phyloP scores from a whole-genome alignment of 805 yeast species.

The Pichia deserticola region DNA sequence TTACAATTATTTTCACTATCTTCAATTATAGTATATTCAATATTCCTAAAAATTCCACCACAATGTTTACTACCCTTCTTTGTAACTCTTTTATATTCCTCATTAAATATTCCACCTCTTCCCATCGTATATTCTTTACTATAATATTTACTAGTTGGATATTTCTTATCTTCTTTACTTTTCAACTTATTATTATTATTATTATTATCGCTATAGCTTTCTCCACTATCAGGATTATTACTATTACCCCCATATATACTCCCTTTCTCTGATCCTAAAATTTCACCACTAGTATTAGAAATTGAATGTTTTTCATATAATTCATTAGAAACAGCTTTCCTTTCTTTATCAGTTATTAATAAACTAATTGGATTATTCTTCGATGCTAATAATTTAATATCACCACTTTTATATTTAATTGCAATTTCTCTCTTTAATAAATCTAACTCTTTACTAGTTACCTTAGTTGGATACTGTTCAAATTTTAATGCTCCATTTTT shows the following conservation, averaged over 20 bases:
- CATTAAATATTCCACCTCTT: constrained; percentile 12
- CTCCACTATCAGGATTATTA: neutral
- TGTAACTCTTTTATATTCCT: constrained; percentile 4
- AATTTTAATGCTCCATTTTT: constrained; percentile 11
- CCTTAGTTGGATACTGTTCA: constrained; percentile 1
- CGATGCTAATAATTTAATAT: constrained; percentile 8
- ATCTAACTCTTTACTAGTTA: constrained; percentile 2
- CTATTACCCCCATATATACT: neutral
- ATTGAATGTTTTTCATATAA: constrained; percentile 1
- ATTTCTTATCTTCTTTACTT: neutral
- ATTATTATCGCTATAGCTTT: neutral
- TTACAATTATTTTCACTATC: neutral
- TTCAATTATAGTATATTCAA: neutral
- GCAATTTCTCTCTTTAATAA: constrained; percentile 7
- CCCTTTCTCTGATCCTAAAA: neutral
- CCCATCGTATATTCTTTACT: constrained; percentile 9
- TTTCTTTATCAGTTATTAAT: constrained; percentile 4
- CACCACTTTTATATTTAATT: constrained; percentile 7
- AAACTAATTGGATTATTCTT: constrained; percentile 8
- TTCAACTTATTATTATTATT: neutral
- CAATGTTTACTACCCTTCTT: neutral
- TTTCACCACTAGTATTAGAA: constrained; percentile 1
- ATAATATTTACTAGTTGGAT: constrained; percentile 2
- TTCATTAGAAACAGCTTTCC: neutral
- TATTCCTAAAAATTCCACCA: constrained; percentile 10